phyloP scores from a whole-genome alignment of 2,329 filamentous ascomycete species.

The Leptoxyphium fumago region DNA sequence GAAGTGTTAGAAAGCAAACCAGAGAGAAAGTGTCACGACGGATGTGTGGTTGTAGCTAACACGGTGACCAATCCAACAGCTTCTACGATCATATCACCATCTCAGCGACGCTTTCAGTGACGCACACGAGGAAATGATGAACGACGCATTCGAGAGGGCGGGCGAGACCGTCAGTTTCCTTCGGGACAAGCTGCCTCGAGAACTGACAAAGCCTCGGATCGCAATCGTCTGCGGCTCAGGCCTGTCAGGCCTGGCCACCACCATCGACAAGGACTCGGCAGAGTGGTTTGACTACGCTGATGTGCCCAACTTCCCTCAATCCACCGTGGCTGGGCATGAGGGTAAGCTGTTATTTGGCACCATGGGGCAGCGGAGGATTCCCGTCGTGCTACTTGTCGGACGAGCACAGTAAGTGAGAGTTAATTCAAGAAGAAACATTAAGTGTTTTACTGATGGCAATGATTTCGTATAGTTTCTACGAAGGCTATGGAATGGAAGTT shows the following conservation, averaged over 20 bases:
- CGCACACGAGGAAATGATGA: slow-evolving; percentile 20
- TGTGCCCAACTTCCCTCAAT: slow-evolving; percentile 42
- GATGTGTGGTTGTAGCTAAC: not conserved
- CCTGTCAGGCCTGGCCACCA: slow-evolving; percentile 44
- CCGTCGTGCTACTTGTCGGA: slow-evolving; percentile 49
- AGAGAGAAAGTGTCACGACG: not conserved
- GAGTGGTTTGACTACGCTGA: slow-evolving; percentile 42
- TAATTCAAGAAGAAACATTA: no score
- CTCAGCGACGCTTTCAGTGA: slow-evolving; percentile 14
- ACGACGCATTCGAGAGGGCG: slow-evolving; percentile 26
- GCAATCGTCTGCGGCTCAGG: slow-evolving; percentile 53
- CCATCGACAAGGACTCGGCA: slow-evolving; percentile 35
- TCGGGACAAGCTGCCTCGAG: slow-evolving; percentile 32
- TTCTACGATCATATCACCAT: slow-evolving; percentile 4
- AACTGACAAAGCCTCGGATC: slow-evolving; percentile 38
- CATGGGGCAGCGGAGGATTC: slow-evolving; percentile 37
- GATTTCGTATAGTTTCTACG: slow-evolving; percentile 43
- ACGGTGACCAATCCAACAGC: not conserved
- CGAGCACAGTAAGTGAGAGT: slow-evolving; percentile 43
- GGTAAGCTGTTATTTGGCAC: slow-evolving; percentile 51
- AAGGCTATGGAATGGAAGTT: slow-evolving; percentile 48
- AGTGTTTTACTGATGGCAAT: not conserved
- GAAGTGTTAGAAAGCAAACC: no score
- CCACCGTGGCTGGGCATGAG: slow-evolving; percentile 42
- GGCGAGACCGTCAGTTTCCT: slow-evolving; percentile 38